Evolutionary conservation across 257 asterid species (phyloP).

Genomic region (Cinchona pubescens): DNA sequence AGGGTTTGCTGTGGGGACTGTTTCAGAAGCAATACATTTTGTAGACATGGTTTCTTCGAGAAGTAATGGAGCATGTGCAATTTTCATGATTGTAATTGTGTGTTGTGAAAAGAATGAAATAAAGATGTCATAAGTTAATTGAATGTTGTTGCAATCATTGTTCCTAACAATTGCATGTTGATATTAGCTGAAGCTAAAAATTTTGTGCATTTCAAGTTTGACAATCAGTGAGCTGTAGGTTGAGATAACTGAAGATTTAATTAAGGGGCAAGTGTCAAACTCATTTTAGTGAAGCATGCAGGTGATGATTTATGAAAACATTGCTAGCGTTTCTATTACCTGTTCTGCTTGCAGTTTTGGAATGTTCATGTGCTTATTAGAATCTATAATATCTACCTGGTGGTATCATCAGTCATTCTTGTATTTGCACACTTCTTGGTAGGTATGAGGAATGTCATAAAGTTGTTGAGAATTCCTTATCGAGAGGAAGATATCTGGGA

Average conservation of each 20-base stretch:
- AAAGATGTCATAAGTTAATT: neutral
- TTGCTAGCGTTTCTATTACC: neutral
- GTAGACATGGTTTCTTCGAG: neutral
- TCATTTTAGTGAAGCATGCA: neutral
- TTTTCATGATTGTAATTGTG: neutral
- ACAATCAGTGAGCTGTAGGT: neutral
- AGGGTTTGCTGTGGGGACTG: neutral
- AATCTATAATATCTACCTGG: neutral
- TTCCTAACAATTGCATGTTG: neutral
- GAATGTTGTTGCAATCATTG: neutral
- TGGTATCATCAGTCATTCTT: neutral
- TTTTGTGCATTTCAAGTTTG: neutral
- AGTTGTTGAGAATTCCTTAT: neutral
- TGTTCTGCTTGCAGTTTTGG: neutral
- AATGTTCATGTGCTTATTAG: neutral
- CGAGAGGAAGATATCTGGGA: neutral
- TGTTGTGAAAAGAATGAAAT: too few species aligned
- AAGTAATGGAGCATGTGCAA: neutral
- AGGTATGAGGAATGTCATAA: neutral
- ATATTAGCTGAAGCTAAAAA: too few species aligned
- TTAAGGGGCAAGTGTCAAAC: neutral
- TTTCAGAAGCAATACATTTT: neutral
- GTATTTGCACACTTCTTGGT: neutral
- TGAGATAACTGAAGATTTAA: neutral
- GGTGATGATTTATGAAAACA: neutral